Conservation (phyloP, 2,329 filamentous ascomycete genomes). For the Sarocladium strictum region DNA sequence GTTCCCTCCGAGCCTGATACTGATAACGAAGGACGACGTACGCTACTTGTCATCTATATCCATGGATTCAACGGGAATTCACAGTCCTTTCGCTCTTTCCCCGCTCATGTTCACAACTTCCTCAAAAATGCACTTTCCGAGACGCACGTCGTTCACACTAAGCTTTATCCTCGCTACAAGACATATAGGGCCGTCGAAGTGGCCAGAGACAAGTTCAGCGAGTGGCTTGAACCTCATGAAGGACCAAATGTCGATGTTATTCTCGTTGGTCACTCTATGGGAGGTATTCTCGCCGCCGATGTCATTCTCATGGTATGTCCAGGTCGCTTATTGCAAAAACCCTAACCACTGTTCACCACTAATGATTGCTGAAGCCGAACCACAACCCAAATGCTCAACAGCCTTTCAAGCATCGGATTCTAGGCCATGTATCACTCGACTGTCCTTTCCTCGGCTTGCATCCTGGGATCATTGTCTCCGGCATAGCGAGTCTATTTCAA, state of each 20-base stretch:
- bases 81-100: conserved; percentile 81
- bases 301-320: conserved; percentile 57
- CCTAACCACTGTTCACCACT: not conserved
- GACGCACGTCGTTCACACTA: conserved; percentile 77
- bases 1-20: not conserved
- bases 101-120: conserved; percentile 76
- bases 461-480: conserved; percentile 77
- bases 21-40: conserved; percentile 33
- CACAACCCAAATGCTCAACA: conserved; percentile 24
- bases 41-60: conserved; percentile 73
- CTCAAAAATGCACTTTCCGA: conserved; percentile 61
- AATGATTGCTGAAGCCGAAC: conserved; percentile 23
- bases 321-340: not conserved
- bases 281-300: conserved; percentile 76
- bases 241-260: conserved; percentile 69
- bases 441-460: conserved; percentile 85
- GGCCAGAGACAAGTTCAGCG: conserved; percentile 76
- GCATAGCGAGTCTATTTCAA: conserved; percentile 71
- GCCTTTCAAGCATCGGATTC: conserved; percentile 64
- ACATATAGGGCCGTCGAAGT: conserved; percentile 66
- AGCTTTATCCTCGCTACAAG: conserved; percentile 77
- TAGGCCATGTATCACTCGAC: conserved; percentile 79
- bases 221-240: conserved; percentile 76
- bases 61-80: conserved; percentile 90
- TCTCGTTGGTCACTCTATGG: conserved; percentile 84